Evolutionary conservation across 306 rosid species (phyloP).

Genomic region (Dryas drummondii): DNA sequence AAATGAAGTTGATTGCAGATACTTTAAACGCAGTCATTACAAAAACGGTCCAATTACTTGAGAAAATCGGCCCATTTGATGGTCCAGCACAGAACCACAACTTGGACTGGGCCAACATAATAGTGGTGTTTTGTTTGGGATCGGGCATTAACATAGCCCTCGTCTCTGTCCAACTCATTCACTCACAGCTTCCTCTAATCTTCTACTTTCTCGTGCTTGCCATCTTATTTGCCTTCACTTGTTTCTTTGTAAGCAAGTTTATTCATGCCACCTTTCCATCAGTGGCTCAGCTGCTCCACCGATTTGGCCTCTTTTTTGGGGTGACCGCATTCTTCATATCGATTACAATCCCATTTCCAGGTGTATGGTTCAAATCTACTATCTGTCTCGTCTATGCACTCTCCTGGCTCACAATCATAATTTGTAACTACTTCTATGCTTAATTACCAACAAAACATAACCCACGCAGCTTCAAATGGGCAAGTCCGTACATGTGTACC

Average conservation of each 20-base stretch:
- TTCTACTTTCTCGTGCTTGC: not conserved
- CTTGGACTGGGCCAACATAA: not conserved
- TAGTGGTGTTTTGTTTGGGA: not conserved
- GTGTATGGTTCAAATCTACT: not conserved
- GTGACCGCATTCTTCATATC: conserved; percentile 14
- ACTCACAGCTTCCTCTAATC: not conserved
- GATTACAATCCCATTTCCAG: conserved; percentile 9
- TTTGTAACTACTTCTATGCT: not conserved
- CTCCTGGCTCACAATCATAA: not conserved
- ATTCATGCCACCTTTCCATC: no score
- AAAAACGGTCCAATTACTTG: no score
- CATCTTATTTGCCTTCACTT: not conserved
- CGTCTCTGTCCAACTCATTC: not conserved
- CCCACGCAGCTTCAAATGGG: no score
- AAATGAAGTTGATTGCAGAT: no score
- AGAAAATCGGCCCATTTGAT: no score
- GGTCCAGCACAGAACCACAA: not conserved
- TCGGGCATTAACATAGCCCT: not conserved
- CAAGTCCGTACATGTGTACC: no score
- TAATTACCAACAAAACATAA: not conserved
- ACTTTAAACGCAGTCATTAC: no score
- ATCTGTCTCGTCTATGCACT: not conserved
- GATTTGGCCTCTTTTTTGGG: conserved; percentile 7
- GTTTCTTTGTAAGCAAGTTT: not conserved
- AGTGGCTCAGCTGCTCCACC: no score